Base-by-base conservation (phyloP, 257 asterid genomes). In the Ehretia macrophylla region DNA sequence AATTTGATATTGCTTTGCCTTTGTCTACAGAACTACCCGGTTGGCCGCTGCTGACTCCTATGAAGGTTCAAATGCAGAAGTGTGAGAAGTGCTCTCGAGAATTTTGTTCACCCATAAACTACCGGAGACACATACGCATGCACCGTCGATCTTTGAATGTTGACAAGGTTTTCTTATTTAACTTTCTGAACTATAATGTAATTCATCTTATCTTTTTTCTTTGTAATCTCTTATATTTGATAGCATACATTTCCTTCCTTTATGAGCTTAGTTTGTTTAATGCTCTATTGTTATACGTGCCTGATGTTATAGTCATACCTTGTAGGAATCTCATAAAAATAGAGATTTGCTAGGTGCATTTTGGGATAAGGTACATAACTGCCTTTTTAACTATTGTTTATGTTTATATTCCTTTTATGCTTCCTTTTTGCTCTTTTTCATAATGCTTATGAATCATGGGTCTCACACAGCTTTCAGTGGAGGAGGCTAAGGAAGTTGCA, bases 61-160 rank as follows among this genome's bases (percentile, higher is more conserved):
- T 79, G 60, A 90, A 77, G 79, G 73, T 79, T 68, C 92, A 74
- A 78, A 75, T 75, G 91, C 94, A 79, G 62, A 94, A 90, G 82
- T 94, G 99, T 60, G 94, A 85, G 59, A 89, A 87, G 72, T 89
- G 99, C 73, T 74, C 87, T 39, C 79, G 66, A 77, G 95, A 85
- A 75, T 93, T 89, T 73, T 85, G 88, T 76, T 87, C 99, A 21
- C 79, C 84, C 38, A 76, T 86, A 66, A 93, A 93, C 76, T 85
- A 86, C 82, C 79, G 95, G 67, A 85, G 99, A 72, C 99, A 93
- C 72, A 63, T 79, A 56, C 90, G 94, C 62, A 81, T 85, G 72
- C 99, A 94, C 60, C 95, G 95, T 37, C 91, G 94, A 55, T 74
- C 96, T 76, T 75, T 83, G 45, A 85, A 85, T 49, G 75, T 79